Conservation (phyloP, 2,329 filamentous ascomycete species). For the Alternaria viburni region DNA sequence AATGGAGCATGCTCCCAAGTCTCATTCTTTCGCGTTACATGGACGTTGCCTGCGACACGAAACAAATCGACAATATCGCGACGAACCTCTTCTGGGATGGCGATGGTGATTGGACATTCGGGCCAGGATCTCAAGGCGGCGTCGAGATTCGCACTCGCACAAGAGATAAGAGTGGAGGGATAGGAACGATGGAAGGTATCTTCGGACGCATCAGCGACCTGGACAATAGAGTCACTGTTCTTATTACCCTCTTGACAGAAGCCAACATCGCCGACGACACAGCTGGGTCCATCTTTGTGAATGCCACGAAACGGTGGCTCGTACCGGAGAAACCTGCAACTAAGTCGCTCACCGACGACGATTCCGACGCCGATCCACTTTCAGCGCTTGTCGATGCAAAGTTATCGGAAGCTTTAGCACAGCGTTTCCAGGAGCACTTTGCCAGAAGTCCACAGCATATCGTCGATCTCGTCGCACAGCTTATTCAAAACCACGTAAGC, state of each 20-base stretch:
- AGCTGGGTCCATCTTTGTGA: slow-evolving; percentile 65
- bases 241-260: slow-evolving; percentile 51
- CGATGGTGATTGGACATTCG: slow-evolving; percentile 61
- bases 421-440: slow-evolving; percentile 67
- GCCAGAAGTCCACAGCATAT: slow-evolving; percentile 69
- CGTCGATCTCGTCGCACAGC: slow-evolving; percentile 67
- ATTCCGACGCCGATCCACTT: slow-evolving; percentile 51
- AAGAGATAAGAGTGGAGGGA: slow-evolving; percentile 78
- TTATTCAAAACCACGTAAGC: slow-evolving; percentile 57
- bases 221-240: slow-evolving; percentile 30
- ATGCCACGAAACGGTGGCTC: slow-evolving; percentile 66
- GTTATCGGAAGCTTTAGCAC: slow-evolving; percentile 70
- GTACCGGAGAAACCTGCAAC: slow-evolving; percentile 17
- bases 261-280: slow-evolving; percentile 63
- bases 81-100: slow-evolving; percentile 65
- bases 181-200: slow-evolving; percentile 67
- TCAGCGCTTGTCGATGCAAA: slow-evolving; percentile 64
- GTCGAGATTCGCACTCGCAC: slow-evolving; percentile 64
- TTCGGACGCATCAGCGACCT: slow-evolving; percentile 60
- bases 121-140: slow-evolving; percentile 52
- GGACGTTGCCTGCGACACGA: slow-evolving; percentile 60
- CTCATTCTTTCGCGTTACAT: slow-evolving; percentile 56
- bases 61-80: slow-evolving; percentile 59
- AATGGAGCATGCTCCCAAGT: slow-evolving; percentile 33
- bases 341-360: slow-evolving; percentile 35